Percentiles rank a stretch among this genome's conserved stretches.
Conservation (phyloP, 352 stramenopile genomes). For the Pythium volutum region DNA sequence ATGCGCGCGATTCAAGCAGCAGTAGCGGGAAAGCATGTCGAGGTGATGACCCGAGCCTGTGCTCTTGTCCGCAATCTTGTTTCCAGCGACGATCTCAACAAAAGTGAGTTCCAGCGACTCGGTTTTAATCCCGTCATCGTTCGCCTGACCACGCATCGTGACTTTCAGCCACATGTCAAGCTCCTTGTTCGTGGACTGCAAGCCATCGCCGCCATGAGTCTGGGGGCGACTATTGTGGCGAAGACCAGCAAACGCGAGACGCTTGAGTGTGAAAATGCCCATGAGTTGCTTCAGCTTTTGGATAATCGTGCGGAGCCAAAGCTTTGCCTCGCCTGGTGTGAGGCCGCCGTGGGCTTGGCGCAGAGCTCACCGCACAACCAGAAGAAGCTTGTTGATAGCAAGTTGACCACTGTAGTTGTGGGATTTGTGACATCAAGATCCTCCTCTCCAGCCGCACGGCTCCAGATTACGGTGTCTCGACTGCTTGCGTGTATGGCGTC, state of each 20-base stretch:
- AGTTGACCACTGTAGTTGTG: slow-evolving; percentile 36
- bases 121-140: slow-evolving; percentile 34
- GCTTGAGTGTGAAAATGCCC: slow-evolving; percentile 48
- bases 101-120: slow-evolving; percentile 48
- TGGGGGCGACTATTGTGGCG: slow-evolving; percentile 26
- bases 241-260: slow-evolving; percentile 56
- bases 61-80: slow-evolving; percentile 54
- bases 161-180: slow-evolving; percentile 14
- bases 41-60: slow-evolving; percentile 36
- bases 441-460: slow-evolving; percentile 8
- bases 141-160: slow-evolving; percentile 16
- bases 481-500: slow-evolving; percentile 49
- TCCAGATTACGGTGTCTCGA: slow-evolving; percentile 34
- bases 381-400: slow-evolving; percentile 24
- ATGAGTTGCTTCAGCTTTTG: slow-evolving; percentile 36
- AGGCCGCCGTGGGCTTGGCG: slow-evolving; percentile 39
- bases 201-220: slow-evolving; percentile 46
- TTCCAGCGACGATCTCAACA: slow-evolving; percentile 40
- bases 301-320: slow-evolving; percentile 19
- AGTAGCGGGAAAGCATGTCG: slow-evolving; percentile 5
- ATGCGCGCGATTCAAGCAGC: slow-evolving; percentile 41
- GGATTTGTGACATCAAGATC: slow-evolving; percentile 26
- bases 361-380: slow-evolving; percentile 50
- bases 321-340: slow-evolving; percentile 45
- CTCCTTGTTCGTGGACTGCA: slow-evolving; percentile 50